phyloP scores from a whole-genome alignment of 768 basidiomycete species.

The Lactifluus subvellereus region DNA sequence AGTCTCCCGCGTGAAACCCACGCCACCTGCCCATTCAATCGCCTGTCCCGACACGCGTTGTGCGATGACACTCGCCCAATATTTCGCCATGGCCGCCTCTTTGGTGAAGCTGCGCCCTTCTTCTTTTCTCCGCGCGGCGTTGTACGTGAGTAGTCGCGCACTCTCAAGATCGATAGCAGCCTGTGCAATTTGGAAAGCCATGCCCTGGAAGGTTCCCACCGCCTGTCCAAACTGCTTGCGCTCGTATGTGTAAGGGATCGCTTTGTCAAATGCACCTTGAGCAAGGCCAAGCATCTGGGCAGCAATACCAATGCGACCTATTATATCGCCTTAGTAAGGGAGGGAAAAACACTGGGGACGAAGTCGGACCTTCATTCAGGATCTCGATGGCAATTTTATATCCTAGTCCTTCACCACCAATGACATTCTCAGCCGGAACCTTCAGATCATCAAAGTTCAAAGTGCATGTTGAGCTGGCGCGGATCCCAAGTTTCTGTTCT shows the following conservation, averaged over 20 bases:
- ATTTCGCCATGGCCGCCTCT: conserved; percentile 99
- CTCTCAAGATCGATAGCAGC: conserved; percentile 87
- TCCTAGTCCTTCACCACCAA: conserved; percentile 87
- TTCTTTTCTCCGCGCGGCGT: conserved; percentile 92
- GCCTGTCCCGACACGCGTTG: conserved; percentile 82
- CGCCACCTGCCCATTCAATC: conserved; percentile 94
- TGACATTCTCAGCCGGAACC: conserved; percentile 79
- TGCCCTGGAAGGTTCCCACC: conserved; percentile 91
- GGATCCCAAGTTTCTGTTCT: conserved; percentile 96
- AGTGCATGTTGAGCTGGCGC: conserved; percentile 92
- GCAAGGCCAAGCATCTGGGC: conserved; percentile 99
- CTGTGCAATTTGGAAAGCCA: conserved; percentile 91
- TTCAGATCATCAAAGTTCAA: conserved; percentile 93
- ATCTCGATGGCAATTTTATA: conserved; percentile 99
- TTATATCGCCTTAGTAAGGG: background rate
- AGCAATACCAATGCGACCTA: conserved; percentile 91
- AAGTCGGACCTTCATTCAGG: conserved; percentile 71
- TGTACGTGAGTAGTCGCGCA: conserved; percentile 90
- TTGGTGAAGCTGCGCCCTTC: conserved; percentile 80
- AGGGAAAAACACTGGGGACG: background rate
- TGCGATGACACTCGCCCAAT: conserved; percentile 83
- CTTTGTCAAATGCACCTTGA: conserved; percentile 93
- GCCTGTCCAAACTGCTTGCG: conserved; percentile 93
- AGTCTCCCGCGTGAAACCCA: conserved; percentile 89
- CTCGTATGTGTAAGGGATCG: conserved; percentile 92